Percentiles rank a stretch among this genome's conserved stretches.
phyloP scores from a whole-genome alignment of 345 rosid genomes.

The Ailanthus altissimus region DNA sequence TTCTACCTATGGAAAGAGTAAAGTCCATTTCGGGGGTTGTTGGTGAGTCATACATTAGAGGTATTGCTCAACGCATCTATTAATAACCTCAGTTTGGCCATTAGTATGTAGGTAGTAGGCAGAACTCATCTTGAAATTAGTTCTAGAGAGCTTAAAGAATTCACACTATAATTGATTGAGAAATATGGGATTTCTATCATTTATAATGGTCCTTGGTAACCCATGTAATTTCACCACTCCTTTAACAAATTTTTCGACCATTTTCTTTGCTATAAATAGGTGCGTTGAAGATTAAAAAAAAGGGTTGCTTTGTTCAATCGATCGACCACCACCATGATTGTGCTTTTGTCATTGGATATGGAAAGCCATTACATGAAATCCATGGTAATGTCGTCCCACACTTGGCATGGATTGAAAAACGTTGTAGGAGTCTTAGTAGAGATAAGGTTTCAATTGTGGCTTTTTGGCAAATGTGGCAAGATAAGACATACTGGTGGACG shows the following conservation, averaged over 20 bases:
- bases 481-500: neutral
- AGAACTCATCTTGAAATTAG: neutral
- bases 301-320: neutral
- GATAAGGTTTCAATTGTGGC: no score
- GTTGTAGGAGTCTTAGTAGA: no score
- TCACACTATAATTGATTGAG: neutral
- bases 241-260: conserved; percentile 9
- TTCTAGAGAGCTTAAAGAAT: neutral
- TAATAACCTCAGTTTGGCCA: neutral
- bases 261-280: neutral
- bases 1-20: no score
- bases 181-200: neutral
- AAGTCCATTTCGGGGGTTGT: no score
- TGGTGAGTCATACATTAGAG: no score
- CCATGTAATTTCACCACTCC: neutral
- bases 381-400: conserved; percentile 12
- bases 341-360: neutral
- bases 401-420: neutral
- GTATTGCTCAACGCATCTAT: neutral
- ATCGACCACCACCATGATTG: neutral
- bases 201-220: neutral
- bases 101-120: neutral
- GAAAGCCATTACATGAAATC: neutral
- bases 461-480: no score
- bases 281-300: neutral